Base-by-base conservation (phyloP, 2,329 filamentous ascomycete genomes). In the Ophiostoma australiae region DNA sequence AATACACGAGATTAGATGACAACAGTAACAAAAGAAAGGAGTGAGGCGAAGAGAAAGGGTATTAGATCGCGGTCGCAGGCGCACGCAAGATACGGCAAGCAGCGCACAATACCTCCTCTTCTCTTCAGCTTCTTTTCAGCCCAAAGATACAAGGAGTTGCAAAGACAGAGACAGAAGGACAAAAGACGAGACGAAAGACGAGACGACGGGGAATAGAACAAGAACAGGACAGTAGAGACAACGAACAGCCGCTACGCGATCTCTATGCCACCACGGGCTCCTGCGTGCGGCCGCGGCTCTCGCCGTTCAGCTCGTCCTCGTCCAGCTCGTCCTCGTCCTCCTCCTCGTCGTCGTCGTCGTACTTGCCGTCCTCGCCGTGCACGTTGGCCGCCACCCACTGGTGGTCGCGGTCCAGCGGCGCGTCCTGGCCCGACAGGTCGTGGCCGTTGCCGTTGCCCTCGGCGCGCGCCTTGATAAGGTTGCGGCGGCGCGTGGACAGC, bases 381-480 rank as follows among this genome's bases (percentile, higher is more conserved):
- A 81, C 83, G 55, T 87, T 86, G 17, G 91, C 91, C 7, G 90
- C 90, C 48, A 94, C 88, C 94, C 94, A 97, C 15, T 91, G 92
- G 78, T 94, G 92, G 72, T 90, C 85, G 78, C 92, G 91, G 74
- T 93, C 88, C 73, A 93, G 81, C 20, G 92, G 90, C 67, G 87
- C 86, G 78, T 97, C 94, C 81, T 97, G 94, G 67, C 85, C 86
- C 2, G 92, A 91, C 55, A 97, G 86, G 77, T 97, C 94, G 72
- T 93, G 86, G 61, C 92, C 92, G 76, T 94, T 91, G 72, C 87
- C 86, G 76, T 94, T 91, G 72, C 87, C 86, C 77, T 94, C 91
- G 72, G 88, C 86, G 74, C 87, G 86, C 73, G 85, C 86, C 75
- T 84, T 84, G 77, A 91, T 87, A 79, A 90, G 90, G 79, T 90